These are phyloP conservation scores for Curvularia hawaiiensis DNA, from an alignment of 2,329 filamentous ascomycete species.

Conservation along the genomic window DNA sequence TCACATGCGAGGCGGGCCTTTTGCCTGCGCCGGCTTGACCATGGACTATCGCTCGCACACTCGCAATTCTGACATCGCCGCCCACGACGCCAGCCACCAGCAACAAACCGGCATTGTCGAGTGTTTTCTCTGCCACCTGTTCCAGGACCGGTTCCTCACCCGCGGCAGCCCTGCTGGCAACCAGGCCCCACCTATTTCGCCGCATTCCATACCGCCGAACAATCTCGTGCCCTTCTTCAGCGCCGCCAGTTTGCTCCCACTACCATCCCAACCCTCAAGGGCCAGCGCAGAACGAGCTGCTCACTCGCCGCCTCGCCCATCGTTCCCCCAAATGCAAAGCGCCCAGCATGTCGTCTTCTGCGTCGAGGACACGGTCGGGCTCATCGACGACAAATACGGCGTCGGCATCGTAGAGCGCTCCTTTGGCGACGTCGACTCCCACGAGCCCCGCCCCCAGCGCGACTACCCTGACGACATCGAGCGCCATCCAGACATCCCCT, in stretches of 20 bases:
- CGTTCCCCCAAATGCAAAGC: conserved; percentile 13
- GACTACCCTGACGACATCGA: conserved; percentile 47
- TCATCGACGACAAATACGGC: conserved; percentile 46
- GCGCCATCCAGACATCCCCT: conserved; percentile 40
- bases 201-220: conserved; percentile 15
- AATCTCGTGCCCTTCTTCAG: conserved; percentile 31
- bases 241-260: conserved; percentile 18
- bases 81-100: background rate
- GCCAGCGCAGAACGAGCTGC: conserved; percentile 6
- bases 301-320: background rate
- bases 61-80: background rate
- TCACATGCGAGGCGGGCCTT: conserved; percentile 4
- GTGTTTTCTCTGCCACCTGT: conserved; percentile 29
- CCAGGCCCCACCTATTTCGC: conserved; percentile 20
- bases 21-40: conserved; percentile 3
- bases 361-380: conserved; percentile 51
- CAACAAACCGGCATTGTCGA: conserved; percentile 10
- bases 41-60: conserved; percentile 9
- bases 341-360: conserved; percentile 40
- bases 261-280: conserved; percentile 3
- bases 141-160: conserved; percentile 29
- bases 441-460: conserved; percentile 51
- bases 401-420: conserved; percentile 54
- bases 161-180: conserved; percentile 19
- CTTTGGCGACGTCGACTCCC: conserved; percentile 52